These are phyloP conservation scores for Phytophthora pini DNA, from an alignment of 352 stramenopile genomes.

Conservation along the genomic window DNA sequence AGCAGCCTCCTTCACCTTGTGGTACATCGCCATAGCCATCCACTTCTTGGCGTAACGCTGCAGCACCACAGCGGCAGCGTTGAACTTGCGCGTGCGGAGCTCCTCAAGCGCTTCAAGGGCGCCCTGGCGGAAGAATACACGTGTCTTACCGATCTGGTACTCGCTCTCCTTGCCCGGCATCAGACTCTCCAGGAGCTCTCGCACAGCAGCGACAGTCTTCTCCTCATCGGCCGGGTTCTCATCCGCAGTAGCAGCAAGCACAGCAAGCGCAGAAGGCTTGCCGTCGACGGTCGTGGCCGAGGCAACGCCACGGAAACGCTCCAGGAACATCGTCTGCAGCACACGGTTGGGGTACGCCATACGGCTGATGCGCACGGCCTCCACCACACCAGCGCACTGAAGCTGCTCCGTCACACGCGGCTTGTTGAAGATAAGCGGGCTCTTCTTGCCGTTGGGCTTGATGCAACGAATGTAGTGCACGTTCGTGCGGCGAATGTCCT, in stretches of 20 bases:
- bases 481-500: slow-evolving; percentile 95
- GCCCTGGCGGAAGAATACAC: slow-evolving; percentile 94
- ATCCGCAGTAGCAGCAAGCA: slow-evolving; percentile 39
- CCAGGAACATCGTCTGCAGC: slow-evolving; percentile 87
- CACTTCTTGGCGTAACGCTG: slow-evolving; percentile 87
- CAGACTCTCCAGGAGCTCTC: slow-evolving; percentile 64
- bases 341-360: slow-evolving; percentile 98
- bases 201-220: slow-evolving; percentile 48
- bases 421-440: slow-evolving; percentile 88
- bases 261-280: slow-evolving; percentile 39
- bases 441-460: slow-evolving; percentile 98
- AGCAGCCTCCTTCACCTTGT: slow-evolving; percentile 56
- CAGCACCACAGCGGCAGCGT: slow-evolving; percentile 78
- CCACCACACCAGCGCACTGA: slow-evolving; percentile 97
- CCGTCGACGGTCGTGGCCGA: slow-evolving; percentile 26
- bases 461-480: slow-evolving; percentile 99
- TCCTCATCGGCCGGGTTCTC: slow-evolving; percentile 43
- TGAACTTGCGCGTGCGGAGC: slow-evolving; percentile 79
- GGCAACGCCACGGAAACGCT: slow-evolving; percentile 83
- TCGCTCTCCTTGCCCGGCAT: slow-evolving; percentile 65
- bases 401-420: slow-evolving; percentile 96
- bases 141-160: slow-evolving; percentile 92
- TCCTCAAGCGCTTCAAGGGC: slow-evolving; percentile 93
- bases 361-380: slow-evolving; percentile 97
- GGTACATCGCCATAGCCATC: slow-evolving; percentile 72